A percentile compares a stretch with the other conserved stretches of the same genome.
phyloP scores from a whole-genome alignment of 257 asterid genomes.

The Asclepias syriaca region DNA sequence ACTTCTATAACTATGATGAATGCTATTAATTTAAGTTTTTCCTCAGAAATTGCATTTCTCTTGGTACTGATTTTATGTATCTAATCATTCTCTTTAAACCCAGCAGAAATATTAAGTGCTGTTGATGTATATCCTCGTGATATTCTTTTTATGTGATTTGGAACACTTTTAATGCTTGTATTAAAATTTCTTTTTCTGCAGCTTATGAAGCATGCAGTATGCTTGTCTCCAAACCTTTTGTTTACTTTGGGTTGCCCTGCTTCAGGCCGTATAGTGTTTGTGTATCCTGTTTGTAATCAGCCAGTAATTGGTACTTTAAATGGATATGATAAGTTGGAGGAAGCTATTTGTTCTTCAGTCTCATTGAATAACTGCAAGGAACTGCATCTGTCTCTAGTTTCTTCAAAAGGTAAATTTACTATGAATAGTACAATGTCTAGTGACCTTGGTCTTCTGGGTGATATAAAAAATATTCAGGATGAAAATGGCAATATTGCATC shows the following conservation, averaged over 20 bases:
- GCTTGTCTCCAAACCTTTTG: conserved; percentile 63
- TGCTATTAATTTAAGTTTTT: not conserved
- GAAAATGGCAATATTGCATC: conserved; percentile 42
- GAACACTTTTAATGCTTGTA: conserved; percentile 3
- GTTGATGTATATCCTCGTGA: not conserved
- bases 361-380: conserved; percentile 50
- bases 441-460: conserved; percentile 26
- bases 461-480: conserved; percentile 22
- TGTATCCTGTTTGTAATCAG: conserved; percentile 48
- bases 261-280: conserved; percentile 58
- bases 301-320: conserved; percentile 23
- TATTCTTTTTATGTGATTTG: conserved; percentile 2
- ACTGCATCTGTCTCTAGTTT: conserved; percentile 50
- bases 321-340: conserved; percentile 31
- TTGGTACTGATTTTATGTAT: not conserved
- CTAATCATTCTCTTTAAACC: not conserved
- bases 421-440: conserved; percentile 25
- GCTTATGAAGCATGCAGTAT: conserved; percentile 65
- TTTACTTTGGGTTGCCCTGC: conserved; percentile 71
- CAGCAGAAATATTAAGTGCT: too few relatives aligned
- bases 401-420: conserved; percentile 32
- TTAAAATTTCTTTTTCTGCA: conserved; percentile 27
- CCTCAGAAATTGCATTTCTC: not conserved
- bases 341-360: conserved; percentile 24
- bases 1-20: not conserved